These are phyloP conservation scores for Heteromeles arbutifolia DNA, from an alignment of 306 rosid species.

Conservation along the genomic window DNA sequence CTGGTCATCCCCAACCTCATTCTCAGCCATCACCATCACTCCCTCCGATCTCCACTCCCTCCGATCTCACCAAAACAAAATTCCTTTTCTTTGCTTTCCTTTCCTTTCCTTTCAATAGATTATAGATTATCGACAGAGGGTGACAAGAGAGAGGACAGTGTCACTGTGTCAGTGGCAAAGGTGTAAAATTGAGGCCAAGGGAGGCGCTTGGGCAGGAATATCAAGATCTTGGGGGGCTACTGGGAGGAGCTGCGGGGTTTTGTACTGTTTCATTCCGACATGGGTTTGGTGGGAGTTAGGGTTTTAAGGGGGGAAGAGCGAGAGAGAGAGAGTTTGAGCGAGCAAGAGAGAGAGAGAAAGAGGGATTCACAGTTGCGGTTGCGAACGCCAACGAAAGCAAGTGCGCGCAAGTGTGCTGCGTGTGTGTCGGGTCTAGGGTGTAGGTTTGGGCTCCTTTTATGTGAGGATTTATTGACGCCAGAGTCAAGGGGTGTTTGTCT, in stretches of 20 bases:
- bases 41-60: constrained; percentile 29
- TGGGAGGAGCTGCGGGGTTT: background rate
- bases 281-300: constrained; percentile 23
- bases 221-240: background rate
- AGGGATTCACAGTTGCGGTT: constrained; percentile 24
- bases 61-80: constrained; percentile 17
- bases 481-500: too few relatives aligned
- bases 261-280: background rate
- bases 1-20: constrained; percentile 42
- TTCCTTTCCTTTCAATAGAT: background rate
- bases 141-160: background rate
- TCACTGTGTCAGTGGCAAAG: background rate
- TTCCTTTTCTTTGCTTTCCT: background rate
- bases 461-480: background rate
- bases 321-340: constrained; percentile 5
- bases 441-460: background rate
- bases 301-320: constrained; percentile 27
- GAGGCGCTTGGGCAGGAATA: background rate
- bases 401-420: background rate
- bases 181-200: background rate
- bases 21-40: constrained; percentile 74
- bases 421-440: background rate
- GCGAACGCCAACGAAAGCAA: constrained; percentile 18
- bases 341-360: background rate
- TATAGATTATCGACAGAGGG: background rate